phyloP scores from a whole-genome alignment of 441 rosid genomes.

The Metrosideros polymorpha region DNA sequence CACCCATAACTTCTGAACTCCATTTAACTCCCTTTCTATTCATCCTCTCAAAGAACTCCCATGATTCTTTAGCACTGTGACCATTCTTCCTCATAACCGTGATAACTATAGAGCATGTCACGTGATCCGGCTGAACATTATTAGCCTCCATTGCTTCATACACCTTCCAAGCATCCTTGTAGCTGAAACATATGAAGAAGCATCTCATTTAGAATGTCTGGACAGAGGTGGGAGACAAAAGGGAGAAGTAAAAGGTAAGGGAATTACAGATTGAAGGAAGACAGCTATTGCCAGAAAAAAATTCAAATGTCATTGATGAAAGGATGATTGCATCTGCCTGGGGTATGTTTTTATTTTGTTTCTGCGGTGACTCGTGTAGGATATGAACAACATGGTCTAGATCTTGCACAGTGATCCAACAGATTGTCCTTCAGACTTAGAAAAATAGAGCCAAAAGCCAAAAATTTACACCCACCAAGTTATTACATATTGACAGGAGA shows the following conservation, averaged over 20 bases:
- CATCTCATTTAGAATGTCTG: neutral
- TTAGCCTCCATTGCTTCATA: conserved; percentile 56
- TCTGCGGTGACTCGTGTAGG: neutral
- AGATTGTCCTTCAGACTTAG: neutral
- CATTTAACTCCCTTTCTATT: conserved; percentile 63
- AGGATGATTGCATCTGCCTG: neutral
- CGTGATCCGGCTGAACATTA: conserved; percentile 52
- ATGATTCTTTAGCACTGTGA: conserved; percentile 59
- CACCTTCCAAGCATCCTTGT: conserved; percentile 62
- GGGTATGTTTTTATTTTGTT: neutral
- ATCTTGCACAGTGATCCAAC: neutral
- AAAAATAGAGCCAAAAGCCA: neutral
- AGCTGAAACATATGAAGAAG: conserved; percentile 24
- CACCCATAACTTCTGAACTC: conserved; percentile 64
- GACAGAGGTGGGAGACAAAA: neutral
- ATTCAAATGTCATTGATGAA: neutral
- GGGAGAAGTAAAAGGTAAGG: neutral
- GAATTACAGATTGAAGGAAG: neutral
- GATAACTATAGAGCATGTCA: conserved; percentile 68
- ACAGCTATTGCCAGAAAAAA: neutral
- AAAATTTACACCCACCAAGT: neutral
- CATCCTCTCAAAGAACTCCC: conserved; percentile 75
- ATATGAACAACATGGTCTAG: neutral
- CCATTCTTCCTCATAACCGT: conserved; percentile 61
- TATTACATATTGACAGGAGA: neutral